Base-by-base conservation (phyloP, 371 early-diverging fungal species). In the Amoeboaphelidium protococcarum region DNA sequence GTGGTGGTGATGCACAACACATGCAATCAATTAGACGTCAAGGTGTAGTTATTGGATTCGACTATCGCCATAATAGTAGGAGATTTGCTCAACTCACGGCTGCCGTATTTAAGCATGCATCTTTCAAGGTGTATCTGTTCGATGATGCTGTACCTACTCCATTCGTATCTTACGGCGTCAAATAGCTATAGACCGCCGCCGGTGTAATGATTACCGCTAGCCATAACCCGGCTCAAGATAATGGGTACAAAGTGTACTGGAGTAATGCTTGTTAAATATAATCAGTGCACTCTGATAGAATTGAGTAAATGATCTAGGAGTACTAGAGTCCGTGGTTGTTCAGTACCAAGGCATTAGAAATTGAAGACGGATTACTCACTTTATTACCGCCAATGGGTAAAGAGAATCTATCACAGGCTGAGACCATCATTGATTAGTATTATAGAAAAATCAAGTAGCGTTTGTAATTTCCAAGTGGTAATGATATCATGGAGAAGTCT, bases 181-280 rank as follows among this genome's bases (percentile, higher is more conserved):
- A 73, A 52, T 61, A 67, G 21, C 55, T 77, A 25, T 58, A 64
- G 10, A 82, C 86, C 2, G 71, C 79, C 16, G 80, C 82, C 52
- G 98, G 97, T 49, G 69, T 96, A 52, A 91, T 96, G 90, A 78
- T 95, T 46, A 94, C 96, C 10, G 97, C 95, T 19, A 83, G 83
- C 42, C 98, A 98, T 57, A 97, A 97, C 58, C 96, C 97, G 25
- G 85, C 84, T 58, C 67, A 78, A 54, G 94, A 98, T 60, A 98
- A 97, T 63, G 96, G 98, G 12, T 88, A 95, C 64, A 98, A 98
- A 66, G 81, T 97, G 47, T 88, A 48, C 37, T 42, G 47, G 47
- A 22, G 20, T 19, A 47, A 47, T 47, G 47, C 20, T 23, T 80
- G 82, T 47, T 87, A 92, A 62, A 91, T 92, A 52, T 80, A 87